Conservation (phyloP, 2,329 filamentous ascomycete species). For the Helotiales sp. region DNA sequence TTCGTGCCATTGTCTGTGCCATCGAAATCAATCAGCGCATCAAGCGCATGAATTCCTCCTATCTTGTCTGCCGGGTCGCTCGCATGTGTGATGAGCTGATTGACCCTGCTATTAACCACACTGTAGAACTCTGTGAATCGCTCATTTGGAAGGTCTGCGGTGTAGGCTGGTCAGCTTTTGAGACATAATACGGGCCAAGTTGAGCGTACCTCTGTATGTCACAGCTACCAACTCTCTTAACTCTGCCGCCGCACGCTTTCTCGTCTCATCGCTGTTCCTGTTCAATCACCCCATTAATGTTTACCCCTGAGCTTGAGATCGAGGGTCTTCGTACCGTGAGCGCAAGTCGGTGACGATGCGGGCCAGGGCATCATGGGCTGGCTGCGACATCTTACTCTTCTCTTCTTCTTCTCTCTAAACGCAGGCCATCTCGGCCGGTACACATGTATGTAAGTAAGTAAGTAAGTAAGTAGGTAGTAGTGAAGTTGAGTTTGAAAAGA, state of each 20-base stretch:
- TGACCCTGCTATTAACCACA: constrained; percentile 68
- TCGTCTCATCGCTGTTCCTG: constrained; percentile 41
- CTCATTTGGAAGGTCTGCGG: constrained; percentile 75
- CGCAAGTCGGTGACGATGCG: constrained; percentile 42
- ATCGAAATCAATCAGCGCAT: constrained; percentile 93
- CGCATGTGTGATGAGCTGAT: constrained; percentile 79
- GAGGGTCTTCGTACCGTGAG: constrained; percentile 34
- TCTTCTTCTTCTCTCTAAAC: constrained; percentile 33
- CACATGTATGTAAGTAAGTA: constrained; percentile 21
- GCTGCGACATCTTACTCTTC: constrained; percentile 42
- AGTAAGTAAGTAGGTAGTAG: constrained; percentile 2
- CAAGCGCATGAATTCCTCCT: constrained; percentile 89
- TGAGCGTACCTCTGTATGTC: constrained; percentile 41
- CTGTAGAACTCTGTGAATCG: constrained; percentile 76
- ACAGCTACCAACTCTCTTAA: constrained; percentile 43
- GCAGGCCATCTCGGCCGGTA: constrained; percentile 37
- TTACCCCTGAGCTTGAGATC: background rate
- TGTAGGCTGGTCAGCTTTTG: constrained; percentile 2
- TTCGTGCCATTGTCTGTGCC: constrained; percentile 92
- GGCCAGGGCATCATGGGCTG: constrained; percentile 40
- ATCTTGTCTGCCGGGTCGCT: constrained; percentile 87
- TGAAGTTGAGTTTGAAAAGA: constrained; percentile 6
- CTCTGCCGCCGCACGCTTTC: constrained; percentile 43
- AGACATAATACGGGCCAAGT: background rate
- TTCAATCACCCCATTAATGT: constrained; percentile 20